phyloP scores from a whole-genome alignment of 1,284 basidiomycete species.

The Bondarzewia mesenterica region DNA sequence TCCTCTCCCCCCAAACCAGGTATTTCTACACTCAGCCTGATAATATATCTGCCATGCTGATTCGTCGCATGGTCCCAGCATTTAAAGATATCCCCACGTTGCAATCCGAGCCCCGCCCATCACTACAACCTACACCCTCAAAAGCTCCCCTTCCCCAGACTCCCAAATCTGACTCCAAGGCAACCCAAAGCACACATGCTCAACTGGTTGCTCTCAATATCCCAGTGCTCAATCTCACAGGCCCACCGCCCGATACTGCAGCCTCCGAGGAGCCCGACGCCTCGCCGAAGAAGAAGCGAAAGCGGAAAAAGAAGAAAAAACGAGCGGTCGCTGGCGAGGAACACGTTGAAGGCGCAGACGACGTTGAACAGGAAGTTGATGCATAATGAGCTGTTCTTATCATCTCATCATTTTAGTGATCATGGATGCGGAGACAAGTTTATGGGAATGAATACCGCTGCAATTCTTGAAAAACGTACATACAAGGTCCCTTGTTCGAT shows the following conservation, averaged over 20 bases:
- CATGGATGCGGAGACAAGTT: no score
- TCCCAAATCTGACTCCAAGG: background rate
- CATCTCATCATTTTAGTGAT: no score
- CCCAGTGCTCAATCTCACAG: constrained; percentile 51
- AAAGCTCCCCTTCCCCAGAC: background rate
- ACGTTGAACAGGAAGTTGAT: background rate
- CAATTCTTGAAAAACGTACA: no score
- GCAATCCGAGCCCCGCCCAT: background rate
- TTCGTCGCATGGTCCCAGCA: background rate
- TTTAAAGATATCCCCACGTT: background rate
- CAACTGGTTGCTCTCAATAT: constrained; percentile 17
- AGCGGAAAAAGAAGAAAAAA: constrained; percentile 44
- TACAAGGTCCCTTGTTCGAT: no score
- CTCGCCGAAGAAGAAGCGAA: constrained; percentile 45
- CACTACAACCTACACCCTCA: background rate
- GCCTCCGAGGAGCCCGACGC: constrained; percentile 17
- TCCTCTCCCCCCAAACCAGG: background rate
- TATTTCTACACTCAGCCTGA: no score
- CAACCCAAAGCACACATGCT: background rate
- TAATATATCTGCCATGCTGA: no score
- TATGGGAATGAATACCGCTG: no score
- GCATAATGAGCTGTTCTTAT: background rate
- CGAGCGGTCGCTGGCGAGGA: background rate
- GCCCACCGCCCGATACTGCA: constrained; percentile 33
- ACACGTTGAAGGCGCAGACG: background rate